Evolutionary conservation across 441 rosid genomes (phyloP).

Genomic region (Isatis lusitanica): DNA sequence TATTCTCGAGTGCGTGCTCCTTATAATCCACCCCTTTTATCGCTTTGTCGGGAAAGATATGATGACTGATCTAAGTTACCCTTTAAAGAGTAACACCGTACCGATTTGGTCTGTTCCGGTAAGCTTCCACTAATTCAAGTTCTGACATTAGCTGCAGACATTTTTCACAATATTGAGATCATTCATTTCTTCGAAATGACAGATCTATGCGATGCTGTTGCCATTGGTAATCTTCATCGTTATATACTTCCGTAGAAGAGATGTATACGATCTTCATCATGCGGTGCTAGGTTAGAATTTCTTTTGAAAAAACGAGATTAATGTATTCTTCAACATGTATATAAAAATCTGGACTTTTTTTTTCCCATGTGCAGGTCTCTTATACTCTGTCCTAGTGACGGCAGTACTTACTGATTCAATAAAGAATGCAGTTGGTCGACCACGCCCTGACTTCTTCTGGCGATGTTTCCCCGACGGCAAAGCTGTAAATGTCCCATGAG

Average conservation of each 20-base stretch:
- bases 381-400: conserved; percentile 67
- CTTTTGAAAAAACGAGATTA: neutral
- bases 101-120: conserved; percentile 89
- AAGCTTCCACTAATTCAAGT: conserved; percentile 30
- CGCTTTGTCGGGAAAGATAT: conserved; percentile 91
- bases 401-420: conserved; percentile 75
- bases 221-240: conserved; percentile 61
- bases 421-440: conserved; percentile 85
- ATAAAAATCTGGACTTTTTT: conserved; percentile 4
- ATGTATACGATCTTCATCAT: conserved; percentile 89
- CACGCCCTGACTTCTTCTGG: conserved; percentile 95
- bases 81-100: conserved; percentile 69
- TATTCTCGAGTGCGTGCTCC: conserved; percentile 46
- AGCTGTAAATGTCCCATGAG: conserved; percentile 50
- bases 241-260: conserved; percentile 63
- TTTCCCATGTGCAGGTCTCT: conserved; percentile 53
- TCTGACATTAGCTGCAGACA: neutral
- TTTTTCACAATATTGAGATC: neutral
- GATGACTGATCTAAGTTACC: conserved; percentile 88
- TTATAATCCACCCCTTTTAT: conserved; percentile 69
- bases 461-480: conserved; percentile 95
- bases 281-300: conserved; percentile 60
- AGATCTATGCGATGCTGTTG: conserved; percentile 65
- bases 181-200: conserved; percentile 12
- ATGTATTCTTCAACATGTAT: neutral